phyloP scores from a whole-genome alignment of 73 alveolate species.

The Durusdinium trenchii region DNA sequence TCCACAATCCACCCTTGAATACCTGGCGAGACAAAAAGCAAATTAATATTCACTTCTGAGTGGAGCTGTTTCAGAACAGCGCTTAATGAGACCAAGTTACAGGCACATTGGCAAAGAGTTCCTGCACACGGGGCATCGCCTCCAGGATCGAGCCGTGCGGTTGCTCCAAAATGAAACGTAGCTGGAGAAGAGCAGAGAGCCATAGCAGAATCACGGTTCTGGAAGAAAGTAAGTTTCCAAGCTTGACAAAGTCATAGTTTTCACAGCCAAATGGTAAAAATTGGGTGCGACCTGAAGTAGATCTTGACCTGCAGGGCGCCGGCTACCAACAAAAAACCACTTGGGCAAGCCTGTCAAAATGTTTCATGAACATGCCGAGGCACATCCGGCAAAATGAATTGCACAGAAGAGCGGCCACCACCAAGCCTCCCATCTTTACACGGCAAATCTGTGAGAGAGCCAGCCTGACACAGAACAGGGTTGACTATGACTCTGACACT shows the following conservation, averaged over 20 bases:
- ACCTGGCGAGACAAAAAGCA: not conserved
- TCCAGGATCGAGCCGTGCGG: too few species aligned
- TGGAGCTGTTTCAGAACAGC: too few species aligned
- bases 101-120: too few species aligned
- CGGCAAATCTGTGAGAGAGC: not conserved
- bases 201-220: not conserved
- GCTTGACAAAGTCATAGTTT: not conserved
- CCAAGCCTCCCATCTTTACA: not conserved
- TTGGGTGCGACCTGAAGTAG: not conserved
- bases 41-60: not conserved
- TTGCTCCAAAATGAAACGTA: not conserved
- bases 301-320: not conserved
- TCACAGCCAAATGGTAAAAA: not conserved
- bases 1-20: not conserved
- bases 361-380: not conserved
- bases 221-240: not conserved
- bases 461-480: too few species aligned
- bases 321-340: not conserved
- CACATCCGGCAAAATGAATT: not conserved
- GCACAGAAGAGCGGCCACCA: not conserved
- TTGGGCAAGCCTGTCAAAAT: not conserved
- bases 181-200: not conserved
- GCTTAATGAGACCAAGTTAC: too few species aligned
- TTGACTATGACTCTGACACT: too few species aligned
- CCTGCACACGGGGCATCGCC: too few species aligned